Evolutionary conservation across 2,329 filamentous ascomycete genomes (phyloP).

Genomic region (Passalora sequoiae): DNA sequence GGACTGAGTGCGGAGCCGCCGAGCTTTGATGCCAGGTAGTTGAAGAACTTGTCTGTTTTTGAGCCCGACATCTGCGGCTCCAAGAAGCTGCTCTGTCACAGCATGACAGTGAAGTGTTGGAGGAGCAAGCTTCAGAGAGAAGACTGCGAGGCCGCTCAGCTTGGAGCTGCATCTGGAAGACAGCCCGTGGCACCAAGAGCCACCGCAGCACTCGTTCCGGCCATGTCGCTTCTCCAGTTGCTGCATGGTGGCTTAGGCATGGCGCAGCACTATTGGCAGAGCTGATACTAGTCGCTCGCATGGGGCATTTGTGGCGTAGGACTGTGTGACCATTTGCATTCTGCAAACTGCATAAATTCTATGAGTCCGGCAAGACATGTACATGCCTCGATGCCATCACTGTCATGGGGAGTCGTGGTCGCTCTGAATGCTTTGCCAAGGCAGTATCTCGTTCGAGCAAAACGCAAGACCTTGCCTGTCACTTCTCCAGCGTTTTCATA

Average conservation of each 20-base stretch:
- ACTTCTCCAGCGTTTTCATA: no score
- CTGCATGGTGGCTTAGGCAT: background rate
- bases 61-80: constrained; percentile 9
- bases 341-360: no score
- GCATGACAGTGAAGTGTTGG: constrained; percentile 1
- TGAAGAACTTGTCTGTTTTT: constrained; percentile 10
- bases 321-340: background rate
- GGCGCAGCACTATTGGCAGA: background rate
- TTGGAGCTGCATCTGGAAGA: no score
- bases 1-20: no score
- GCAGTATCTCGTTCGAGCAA: no score
- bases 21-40: constrained; percentile 6
- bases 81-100: background rate
- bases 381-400: no score
- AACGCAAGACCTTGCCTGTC: no score
- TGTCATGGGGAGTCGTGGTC: no score
- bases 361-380: no score
- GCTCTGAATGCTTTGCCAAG: no score
- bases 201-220: background rate
- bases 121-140: background rate
- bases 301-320: background rate
- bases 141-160: background rate
- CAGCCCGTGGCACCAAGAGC: no score
- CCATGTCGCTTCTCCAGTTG: background rate
- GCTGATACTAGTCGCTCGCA: background rate